Conservation (phyloP, 345 rosid genomes). For the Boechera retrofracta region DNA sequence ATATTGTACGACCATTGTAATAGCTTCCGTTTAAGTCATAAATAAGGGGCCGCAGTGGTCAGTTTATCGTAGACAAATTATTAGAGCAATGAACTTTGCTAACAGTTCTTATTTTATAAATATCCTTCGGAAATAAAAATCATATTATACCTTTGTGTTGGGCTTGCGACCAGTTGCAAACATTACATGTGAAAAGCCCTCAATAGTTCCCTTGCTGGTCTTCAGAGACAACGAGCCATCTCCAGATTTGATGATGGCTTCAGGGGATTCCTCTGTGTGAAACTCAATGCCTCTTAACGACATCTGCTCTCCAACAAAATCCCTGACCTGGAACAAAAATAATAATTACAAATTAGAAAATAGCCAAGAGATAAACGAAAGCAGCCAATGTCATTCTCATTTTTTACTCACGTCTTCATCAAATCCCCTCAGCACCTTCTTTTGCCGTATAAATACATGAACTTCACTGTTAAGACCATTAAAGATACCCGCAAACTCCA, state of each 20-base stretch:
- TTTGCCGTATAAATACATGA: slow-evolving; percentile 92
- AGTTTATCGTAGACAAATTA: not conserved
- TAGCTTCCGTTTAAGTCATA: slow-evolving; percentile 11
- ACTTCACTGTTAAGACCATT: slow-evolving; percentile 82
- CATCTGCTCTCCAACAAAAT: slow-evolving; percentile 91
- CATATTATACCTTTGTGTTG: slow-evolving; percentile 72
- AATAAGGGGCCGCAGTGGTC: not conserved
- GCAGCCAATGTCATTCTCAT: slow-evolving; percentile 5
- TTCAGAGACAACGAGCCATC: slow-evolving; percentile 85
- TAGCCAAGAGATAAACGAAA: slow-evolving; percentile 15
- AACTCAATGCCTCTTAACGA: slow-evolving; percentile 88
- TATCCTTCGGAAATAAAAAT: not conserved
- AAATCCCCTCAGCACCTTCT: slow-evolving; percentile 89
- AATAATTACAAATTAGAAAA: not conserved
- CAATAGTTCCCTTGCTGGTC: slow-evolving; percentile 82
- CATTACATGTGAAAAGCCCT: slow-evolving; percentile 93
- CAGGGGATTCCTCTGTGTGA: slow-evolving; percentile 89
- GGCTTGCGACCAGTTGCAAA: slow-evolving; percentile 98
- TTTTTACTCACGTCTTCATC: slow-evolving; percentile 80
- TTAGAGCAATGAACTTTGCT: slow-evolving; percentile 15
- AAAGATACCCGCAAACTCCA: slow-evolving; percentile 93
- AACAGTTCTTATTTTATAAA: slow-evolving; percentile 2
- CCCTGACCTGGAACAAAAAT: slow-evolving; percentile 65
- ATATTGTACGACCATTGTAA: slow-evolving; percentile 11
- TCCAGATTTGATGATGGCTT: slow-evolving; percentile 71